Evolutionary conservation across 352 stramenopile species (phyloP).

Genomic region (Pythium brassicae): DNA sequence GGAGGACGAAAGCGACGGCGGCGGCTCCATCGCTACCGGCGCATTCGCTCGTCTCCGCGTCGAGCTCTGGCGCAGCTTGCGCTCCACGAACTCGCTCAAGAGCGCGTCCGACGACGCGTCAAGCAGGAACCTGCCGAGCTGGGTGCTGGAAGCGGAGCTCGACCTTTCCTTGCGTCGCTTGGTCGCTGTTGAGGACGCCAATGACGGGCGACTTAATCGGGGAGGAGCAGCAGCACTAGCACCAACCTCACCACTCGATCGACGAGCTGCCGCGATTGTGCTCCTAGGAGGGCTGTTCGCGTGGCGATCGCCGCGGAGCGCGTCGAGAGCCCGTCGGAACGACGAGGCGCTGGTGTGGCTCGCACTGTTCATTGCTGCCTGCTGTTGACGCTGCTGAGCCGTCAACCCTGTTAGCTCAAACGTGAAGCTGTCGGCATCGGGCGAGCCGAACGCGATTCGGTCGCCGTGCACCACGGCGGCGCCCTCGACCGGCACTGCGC

Average conservation of each 20-base stretch:
- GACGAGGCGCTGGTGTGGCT: constrained; percentile 14
- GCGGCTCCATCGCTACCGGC: constrained; percentile 29
- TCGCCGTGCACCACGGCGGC: constrained; percentile 53
- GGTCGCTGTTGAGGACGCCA: neutral
- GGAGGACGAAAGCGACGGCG: constrained; percentile 34
- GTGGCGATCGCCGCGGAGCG: constrained; percentile 34
- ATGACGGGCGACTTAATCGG: neutral
- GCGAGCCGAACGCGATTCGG: constrained; percentile 42
- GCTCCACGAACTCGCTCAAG: constrained; percentile 61
- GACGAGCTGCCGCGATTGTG: neutral
- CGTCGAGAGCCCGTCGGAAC: constrained; percentile 46
- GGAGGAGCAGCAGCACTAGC: constrained; percentile 1
- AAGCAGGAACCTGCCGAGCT: constrained; percentile 38
- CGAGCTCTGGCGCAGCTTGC: constrained; percentile 39
- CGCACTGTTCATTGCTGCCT: constrained; percentile 1
- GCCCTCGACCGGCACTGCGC: constrained; percentile 32
- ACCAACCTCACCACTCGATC: no score
- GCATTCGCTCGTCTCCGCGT: constrained; percentile 2
- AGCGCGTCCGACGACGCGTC: constrained; percentile 53
- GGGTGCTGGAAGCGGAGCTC: constrained; percentile 16
- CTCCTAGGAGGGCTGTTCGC: neutral
- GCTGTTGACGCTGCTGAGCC: neutral
- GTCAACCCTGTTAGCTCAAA: constrained; percentile 34
- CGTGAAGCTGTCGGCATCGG: constrained; percentile 34
- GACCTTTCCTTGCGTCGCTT: constrained; percentile 2